Conservation (phyloP, 176 grass and related monocot genomes). For the Rhynchospora tenuis region DNA sequence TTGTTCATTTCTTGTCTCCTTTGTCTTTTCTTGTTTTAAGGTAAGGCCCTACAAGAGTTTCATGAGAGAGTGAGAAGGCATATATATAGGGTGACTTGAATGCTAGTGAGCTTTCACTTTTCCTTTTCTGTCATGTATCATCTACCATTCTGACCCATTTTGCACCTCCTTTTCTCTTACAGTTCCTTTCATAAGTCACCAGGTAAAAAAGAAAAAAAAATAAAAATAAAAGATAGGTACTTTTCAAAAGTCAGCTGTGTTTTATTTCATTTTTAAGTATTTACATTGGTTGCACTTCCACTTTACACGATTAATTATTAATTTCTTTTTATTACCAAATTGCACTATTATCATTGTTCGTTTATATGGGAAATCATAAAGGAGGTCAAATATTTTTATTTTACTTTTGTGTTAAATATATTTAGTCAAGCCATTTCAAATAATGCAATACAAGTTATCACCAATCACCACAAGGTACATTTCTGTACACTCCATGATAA, state of each 20-base stretch:
- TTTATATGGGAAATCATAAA: too few species aligned
- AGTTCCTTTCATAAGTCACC: conserved; percentile 11
- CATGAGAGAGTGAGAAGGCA: conserved; percentile 12
- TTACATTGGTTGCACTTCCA: neutral
- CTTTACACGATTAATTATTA: too few species aligned
- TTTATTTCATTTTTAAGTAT: neutral
- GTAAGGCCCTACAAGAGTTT: conserved; percentile 5
- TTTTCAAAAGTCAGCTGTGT: conserved; percentile 15
- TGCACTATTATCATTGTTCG: too few species aligned
- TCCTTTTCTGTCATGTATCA: conserved; percentile 57
- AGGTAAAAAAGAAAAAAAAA: neutral
- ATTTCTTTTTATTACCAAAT: too few species aligned
- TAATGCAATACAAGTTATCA: too few species aligned
- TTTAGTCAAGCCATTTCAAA: too few species aligned
- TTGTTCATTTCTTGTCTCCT: neutral
- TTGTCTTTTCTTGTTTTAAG: neutral
- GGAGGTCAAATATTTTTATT: too few species aligned
- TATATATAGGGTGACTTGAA: conserved; percentile 34
- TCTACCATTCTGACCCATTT: conserved; percentile 36
- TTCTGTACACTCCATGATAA: neutral
- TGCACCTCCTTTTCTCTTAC: conserved; percentile 18
- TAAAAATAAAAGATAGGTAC: neutral
- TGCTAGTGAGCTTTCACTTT: conserved; percentile 14
- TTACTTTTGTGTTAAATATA: too few species aligned
- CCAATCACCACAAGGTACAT: neutral